Base-by-base conservation (phyloP, 2,329 filamentous ascomycete species). In the Amphichorda felina region DNA sequence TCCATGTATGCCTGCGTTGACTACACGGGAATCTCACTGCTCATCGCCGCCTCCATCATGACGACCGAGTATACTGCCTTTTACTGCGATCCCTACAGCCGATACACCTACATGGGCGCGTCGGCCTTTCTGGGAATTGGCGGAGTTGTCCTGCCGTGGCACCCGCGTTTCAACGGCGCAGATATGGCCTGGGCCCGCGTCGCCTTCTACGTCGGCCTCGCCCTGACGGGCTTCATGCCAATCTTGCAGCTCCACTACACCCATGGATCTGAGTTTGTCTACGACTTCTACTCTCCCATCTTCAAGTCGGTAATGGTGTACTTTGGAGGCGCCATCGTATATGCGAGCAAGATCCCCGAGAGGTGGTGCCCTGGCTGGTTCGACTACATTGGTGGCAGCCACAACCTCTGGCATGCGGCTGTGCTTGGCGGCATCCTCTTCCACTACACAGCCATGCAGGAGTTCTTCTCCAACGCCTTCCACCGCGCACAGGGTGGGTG, bases 51-150 rank as follows among this genome's bases (percentile, higher is more conserved):
- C 8, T 94, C 85, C 38, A 98, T 98, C 62, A 86, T 96, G 73
- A 95, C 91, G 2, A 94, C 87, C 25, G 91, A 98, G 56, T 98
- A 96, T 63, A 95, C 91, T 1, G 91, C 89, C 17, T 98, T 98
- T 59, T 98, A 98, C 65, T 95, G 91, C 63, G 91, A 98, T 50
- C 88, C 91, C 3, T 50, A 82, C 32, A 88, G 82, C 46, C 81
- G 88, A 37, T 91, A 82, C 72, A 67, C 74, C 10, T 98, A 96
- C 60, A 91, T 98, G 66, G 59, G 71, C 29, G 66, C 83, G 34
- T 96, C 91, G 3, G 80, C 83, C 38, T 55, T 79, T 11, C 74
- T 98, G 18, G 91, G 91, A 33, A 62, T 93, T 38, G 83, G 79
- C 27, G 91, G 91, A 38, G 85, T 93, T 43, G 83, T 95, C 43